phyloP scores from a whole-genome alignment of 2,329 filamentous ascomycete genomes.

The Colletotrichum graminicola region DNA sequence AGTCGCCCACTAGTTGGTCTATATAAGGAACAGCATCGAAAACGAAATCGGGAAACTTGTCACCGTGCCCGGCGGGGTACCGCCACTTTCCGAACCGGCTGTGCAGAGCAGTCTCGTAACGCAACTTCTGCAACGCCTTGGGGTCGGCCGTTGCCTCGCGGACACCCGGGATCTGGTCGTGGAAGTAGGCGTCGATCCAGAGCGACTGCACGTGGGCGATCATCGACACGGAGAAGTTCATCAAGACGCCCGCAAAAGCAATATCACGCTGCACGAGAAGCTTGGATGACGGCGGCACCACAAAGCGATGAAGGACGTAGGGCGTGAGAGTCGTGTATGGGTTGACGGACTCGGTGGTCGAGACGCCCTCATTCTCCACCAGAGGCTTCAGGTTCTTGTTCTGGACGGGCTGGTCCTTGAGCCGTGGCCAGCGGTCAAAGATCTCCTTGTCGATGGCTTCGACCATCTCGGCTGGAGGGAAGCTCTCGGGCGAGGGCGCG shows the following conservation, averaged over 20 bases:
- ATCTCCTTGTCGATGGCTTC: conserved; percentile 37
- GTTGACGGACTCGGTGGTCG: conserved; percentile 36
- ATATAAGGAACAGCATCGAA: conserved; percentile 83
- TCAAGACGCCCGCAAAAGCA: conserved; percentile 49
- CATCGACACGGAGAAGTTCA: conserved; percentile 49
- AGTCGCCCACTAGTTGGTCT: conserved; percentile 74
- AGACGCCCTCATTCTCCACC: conserved; percentile 30
- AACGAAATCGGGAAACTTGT: conserved; percentile 75
- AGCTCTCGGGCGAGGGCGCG: conserved; percentile 36
- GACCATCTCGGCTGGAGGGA: conserved; percentile 26
- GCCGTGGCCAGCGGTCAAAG: conserved; percentile 29
- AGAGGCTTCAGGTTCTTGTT: conserved; percentile 38
- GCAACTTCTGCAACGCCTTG: conserved; percentile 56
- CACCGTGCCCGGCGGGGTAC: conserved; percentile 75
- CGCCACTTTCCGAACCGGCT: conserved; percentile 78
- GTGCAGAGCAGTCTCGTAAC: conserved; percentile 71
- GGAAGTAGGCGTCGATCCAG: conserved; percentile 54
- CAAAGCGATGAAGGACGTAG: conserved; percentile 47
- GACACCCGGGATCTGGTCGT: conserved; percentile 56
- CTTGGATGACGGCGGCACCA: conserved; percentile 45
- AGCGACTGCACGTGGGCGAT: conserved; percentile 57
- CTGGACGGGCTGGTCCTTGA: conserved; percentile 32
- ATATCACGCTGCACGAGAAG: conserved; percentile 45
- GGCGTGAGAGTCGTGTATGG: conserved; percentile 41
- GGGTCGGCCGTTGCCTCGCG: conserved; percentile 42